Conservation (phyloP, 2,329 filamentous ascomycete species). For the Colletotrichum endophyticum region DNA sequence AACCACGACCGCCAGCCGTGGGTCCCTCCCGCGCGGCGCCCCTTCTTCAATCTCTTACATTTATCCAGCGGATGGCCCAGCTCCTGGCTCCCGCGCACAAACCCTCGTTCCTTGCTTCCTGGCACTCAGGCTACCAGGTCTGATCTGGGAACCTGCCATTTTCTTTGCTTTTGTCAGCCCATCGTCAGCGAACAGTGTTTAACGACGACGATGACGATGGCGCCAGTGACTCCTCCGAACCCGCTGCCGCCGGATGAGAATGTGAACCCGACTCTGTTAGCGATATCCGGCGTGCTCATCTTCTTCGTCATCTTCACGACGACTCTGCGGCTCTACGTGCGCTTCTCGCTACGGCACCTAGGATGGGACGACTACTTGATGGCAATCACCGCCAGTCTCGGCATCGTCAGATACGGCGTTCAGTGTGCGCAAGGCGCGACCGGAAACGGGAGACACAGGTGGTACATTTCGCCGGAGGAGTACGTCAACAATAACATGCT, state of each 20-base stretch:
- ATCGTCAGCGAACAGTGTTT: neutral
- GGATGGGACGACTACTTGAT: slow-evolving; percentile 45
- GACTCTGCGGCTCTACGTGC: slow-evolving; percentile 33
- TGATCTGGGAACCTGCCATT: neutral
- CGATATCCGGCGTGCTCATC: slow-evolving; percentile 35
- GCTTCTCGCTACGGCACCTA: slow-evolving; percentile 29
- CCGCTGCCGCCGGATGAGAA: slow-evolving; percentile 43
- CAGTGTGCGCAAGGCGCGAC: slow-evolving; percentile 35
- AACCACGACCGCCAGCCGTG: neutral
- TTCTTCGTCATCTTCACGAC: slow-evolving; percentile 35
- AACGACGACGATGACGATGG: neutral
- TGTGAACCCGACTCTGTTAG: slow-evolving; percentile 34
- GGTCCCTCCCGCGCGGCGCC: neutral
- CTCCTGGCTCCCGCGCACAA: neutral
- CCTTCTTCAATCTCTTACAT: neutral
- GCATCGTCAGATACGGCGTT: slow-evolving; percentile 32
- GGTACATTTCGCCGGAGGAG: slow-evolving; percentile 33
- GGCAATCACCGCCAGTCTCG: slow-evolving; percentile 30
- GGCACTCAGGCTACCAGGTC: neutral
- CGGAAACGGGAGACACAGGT: slow-evolving; percentile 43
- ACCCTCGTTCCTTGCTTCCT: neutral
- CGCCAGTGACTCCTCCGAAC: slow-evolving; percentile 25
- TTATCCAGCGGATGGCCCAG: slow-evolving; percentile 8
- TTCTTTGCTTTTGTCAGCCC: neutral
- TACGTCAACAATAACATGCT: slow-evolving; percentile 40